Evolutionary conservation across 768 basidiomycete species (phyloP).

Genomic region (Suillus lakei): DNA sequence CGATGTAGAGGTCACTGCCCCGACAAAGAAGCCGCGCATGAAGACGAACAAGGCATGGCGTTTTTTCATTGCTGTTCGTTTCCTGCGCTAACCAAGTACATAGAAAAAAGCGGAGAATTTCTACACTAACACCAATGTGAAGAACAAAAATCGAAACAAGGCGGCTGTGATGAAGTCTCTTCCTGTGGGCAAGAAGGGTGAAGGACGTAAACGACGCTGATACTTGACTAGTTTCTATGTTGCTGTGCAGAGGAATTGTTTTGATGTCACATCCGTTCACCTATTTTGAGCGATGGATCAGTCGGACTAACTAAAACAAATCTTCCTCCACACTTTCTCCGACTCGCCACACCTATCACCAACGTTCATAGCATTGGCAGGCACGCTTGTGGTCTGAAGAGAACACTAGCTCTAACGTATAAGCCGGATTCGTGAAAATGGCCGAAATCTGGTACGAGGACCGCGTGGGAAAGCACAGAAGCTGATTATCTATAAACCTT

Average conservation of each 20-base stretch:
- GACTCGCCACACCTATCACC: background rate
- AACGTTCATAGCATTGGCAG: slow-evolving; percentile 11
- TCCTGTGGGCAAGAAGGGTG: slow-evolving; percentile 54
- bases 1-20: slow-evolving; percentile 39
- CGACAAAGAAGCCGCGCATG: slow-evolving; percentile 72
- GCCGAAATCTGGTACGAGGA: slow-evolving; percentile 20
- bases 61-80: background rate
- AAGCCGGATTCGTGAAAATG: slow-evolving; percentile 1
- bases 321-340: slow-evolving; percentile 15
- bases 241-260: slow-evolving; percentile 8
- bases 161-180: slow-evolving; percentile 62
- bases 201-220: slow-evolving; percentile 43
- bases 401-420: slow-evolving; percentile 6
- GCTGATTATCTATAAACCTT: slow-evolving; percentile 10
- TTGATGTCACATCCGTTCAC: slow-evolving; percentile 10
- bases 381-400: slow-evolving; percentile 19
- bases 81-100: slow-evolving; percentile 15
- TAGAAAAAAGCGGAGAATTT: slow-evolving; percentile 91
- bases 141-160: slow-evolving; percentile 81
- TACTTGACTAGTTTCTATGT: slow-evolving; percentile 12
- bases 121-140: slow-evolving; percentile 83
- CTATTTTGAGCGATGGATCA: slow-evolving; percentile 11
- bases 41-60: slow-evolving; percentile 84
- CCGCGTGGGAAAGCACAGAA: slow-evolving; percentile 39
- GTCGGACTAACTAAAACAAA: slow-evolving; percentile 12